Evolutionary conservation across 768 basidiomycete genomes (phyloP).

Genomic region (Lyophyllum atratum): DNA sequence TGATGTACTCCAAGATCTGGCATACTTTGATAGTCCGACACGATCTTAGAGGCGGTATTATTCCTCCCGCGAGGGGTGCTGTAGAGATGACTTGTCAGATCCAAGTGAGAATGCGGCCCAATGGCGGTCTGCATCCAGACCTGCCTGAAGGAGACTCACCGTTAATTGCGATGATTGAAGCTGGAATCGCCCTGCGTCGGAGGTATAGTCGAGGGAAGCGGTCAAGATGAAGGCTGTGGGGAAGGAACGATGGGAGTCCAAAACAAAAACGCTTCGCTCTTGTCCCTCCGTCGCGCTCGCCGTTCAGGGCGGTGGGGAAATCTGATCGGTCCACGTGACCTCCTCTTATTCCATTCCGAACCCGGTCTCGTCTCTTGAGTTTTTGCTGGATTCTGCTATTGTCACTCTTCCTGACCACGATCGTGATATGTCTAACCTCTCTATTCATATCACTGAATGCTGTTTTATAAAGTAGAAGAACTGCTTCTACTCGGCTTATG

Average conservation of each 20-base stretch:
- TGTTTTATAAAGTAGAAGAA: too few species aligned
- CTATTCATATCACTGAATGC: background rate
- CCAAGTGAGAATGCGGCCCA: too few species aligned
- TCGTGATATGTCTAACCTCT: background rate
- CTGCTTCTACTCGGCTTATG: background rate
- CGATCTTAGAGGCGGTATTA: background rate
- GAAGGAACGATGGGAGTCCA: background rate
- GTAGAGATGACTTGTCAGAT: background rate
- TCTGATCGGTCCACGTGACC: background rate
- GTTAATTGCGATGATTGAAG: background rate
- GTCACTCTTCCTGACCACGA: background rate
- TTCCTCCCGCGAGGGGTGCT: background rate
- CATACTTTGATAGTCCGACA: background rate
- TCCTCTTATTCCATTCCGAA: background rate
- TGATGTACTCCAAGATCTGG: background rate
- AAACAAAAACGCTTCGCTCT: background rate
- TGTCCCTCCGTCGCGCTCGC: background rate
- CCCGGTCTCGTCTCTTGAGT: too few species aligned
- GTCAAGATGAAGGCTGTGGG: background rate
- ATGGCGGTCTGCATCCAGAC: background rate
- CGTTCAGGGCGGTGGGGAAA: background rate
- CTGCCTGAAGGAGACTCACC: background rate
- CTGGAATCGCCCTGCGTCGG: background rate
- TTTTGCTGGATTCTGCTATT: too few species aligned
- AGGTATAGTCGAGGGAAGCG: background rate